Conservation (phyloP, 805 yeast species). For the Ogataea thermomethanolica region DNA sequence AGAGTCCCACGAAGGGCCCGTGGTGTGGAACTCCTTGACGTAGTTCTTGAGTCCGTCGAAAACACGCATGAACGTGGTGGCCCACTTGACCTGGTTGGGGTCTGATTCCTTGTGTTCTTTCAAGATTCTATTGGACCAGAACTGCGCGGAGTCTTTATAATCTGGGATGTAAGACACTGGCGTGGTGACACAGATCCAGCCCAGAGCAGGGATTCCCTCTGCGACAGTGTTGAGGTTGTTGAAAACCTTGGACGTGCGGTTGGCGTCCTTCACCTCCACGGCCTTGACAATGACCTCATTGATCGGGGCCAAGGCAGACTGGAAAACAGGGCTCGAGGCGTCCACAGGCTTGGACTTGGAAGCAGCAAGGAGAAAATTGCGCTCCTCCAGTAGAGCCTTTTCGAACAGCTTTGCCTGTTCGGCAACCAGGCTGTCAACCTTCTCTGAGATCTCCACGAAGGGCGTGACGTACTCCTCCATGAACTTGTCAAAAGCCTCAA, state of each 20-base stretch:
- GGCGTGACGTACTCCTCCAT: conserved; percentile 54
- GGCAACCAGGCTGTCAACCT: conserved; percentile 54
- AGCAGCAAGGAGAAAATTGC: conserved; percentile 57
- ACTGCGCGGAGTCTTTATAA: conserved; percentile 85
- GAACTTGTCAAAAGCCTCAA: conserved; percentile 52
- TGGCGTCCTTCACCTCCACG: conserved; percentile 65
- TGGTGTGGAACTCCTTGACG: conserved; percentile 72
- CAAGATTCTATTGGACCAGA: conserved; percentile 88
- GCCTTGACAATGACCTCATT: conserved; percentile 57
- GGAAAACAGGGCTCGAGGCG: conserved; percentile 48
- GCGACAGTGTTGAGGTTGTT: conserved; percentile 79
- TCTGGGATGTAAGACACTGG: conserved; percentile 78
- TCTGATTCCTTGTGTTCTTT: conserved; percentile 79
- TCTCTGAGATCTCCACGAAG: conserved; percentile 49
- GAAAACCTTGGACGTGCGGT: conserved; percentile 61
- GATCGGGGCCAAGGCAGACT: conserved; percentile 62
- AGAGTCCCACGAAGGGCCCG: conserved; percentile 81
- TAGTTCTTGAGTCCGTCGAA: conserved; percentile 70
- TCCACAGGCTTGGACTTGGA: conserved; percentile 64
- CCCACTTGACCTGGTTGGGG: conserved; percentile 77
- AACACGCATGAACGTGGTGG: conserved; percentile 54
- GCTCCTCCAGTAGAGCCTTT: conserved; percentile 56
- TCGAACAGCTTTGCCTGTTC: conserved; percentile 49
- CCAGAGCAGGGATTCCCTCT: conserved; percentile 86
- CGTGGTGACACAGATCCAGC: conserved; percentile 80